A percentile compares a stretch with the other conserved stretches of the same genome.
Conservation (phyloP, 164 flowering plant species). For the Amborella trichopoda region DNA sequence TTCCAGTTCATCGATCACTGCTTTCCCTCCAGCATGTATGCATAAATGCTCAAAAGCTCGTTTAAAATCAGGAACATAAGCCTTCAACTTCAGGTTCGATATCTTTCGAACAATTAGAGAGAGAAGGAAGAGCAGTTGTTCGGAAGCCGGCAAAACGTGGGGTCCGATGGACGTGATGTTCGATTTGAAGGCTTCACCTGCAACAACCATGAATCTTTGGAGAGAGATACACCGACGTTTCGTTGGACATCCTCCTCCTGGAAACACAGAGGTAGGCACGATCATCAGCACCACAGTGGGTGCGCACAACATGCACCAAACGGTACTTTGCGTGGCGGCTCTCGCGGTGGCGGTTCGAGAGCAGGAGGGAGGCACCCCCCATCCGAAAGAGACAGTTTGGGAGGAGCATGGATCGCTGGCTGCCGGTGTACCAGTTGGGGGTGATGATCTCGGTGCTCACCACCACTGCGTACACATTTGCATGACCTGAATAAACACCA, state of each 20-base stretch:
- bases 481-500: too few relatives aligned
- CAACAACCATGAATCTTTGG: slow-evolving; percentile 10
- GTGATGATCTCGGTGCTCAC: slow-evolving; percentile 15
- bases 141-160: slow-evolving; percentile 8
- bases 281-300: slow-evolving; percentile 13
- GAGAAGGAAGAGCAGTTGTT: slow-evolving; percentile 14
- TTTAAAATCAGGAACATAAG: slow-evolving; percentile 14
- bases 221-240: slow-evolving; percentile 8
- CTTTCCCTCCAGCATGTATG: slow-evolving; percentile 14
- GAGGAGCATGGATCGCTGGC: slow-evolving; percentile 10
- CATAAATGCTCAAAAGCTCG: slow-evolving; percentile 16
- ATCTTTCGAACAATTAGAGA: slow-evolving; percentile 6
- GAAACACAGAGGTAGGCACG: slow-evolving; percentile 11
- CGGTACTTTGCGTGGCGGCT: slow-evolving; percentile 11
- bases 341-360: slow-evolving; percentile 8
- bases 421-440: slow-evolving; percentile 8
- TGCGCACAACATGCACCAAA: slow-evolving; percentile 9
- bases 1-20: slow-evolving; percentile 13
- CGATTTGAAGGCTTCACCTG: slow-evolving; percentile 13
- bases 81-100: slow-evolving; percentile 12
- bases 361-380: slow-evolving; percentile 11
- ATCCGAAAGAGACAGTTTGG: slow-evolving; percentile 16
- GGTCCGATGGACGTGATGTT: slow-evolving; percentile 17
- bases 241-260: slow-evolving; percentile 9
- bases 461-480: slow-evolving; percentile 4